phyloP scores from a whole-genome alignment of 352 stramenopile species.

The Aphanomyces invadans region DNA sequence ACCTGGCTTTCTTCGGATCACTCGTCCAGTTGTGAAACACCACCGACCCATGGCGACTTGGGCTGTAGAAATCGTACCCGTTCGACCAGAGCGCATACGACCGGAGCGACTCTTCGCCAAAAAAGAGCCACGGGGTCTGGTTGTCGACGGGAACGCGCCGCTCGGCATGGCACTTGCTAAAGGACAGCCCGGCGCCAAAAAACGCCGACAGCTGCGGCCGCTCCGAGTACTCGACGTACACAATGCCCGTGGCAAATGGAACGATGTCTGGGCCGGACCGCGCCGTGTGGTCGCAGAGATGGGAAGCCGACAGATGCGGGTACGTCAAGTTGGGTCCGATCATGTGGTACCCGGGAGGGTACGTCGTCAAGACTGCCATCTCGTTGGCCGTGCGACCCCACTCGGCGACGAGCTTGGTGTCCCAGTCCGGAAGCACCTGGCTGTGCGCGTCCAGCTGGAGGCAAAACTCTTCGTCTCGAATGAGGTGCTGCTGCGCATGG shows the following conservation, averaged over 20 bases:
- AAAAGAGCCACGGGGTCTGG: constrained; percentile 67
- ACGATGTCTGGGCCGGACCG: neutral
- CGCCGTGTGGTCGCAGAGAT: constrained; percentile 7
- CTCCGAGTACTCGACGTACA: constrained; percentile 18
- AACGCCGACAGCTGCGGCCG: constrained; percentile 17
- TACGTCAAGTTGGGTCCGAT: neutral
- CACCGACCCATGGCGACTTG: constrained; percentile 51
- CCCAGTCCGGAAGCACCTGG: constrained; percentile 11
- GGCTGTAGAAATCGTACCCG: constrained; percentile 87
- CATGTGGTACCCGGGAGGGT: neutral
- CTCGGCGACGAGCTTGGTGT: constrained; percentile 19
- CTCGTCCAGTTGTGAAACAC: constrained; percentile 74
- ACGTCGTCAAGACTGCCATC: constrained; percentile 22
- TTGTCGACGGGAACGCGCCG: constrained; percentile 77
- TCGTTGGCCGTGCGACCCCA: constrained; percentile 22
- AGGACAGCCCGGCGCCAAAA: constrained; percentile 35
- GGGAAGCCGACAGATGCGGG: neutral
- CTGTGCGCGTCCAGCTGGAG: constrained; percentile 25
- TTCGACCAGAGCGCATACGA: constrained; percentile 62
- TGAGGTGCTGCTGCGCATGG: constrained; percentile 17
- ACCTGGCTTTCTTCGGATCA: constrained; percentile 27
- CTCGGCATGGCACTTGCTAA: constrained; percentile 81
- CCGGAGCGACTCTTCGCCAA: constrained; percentile 74
- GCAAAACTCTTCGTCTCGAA: constrained; percentile 25
- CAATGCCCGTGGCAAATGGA: neutral